Percentiles rank a stretch among this genome's conserved stretches.
These are phyloP conservation scores for Nitzschia sp. DNA, from an alignment of 108 stramenopile species.

Conservation along the genomic window DNA sequence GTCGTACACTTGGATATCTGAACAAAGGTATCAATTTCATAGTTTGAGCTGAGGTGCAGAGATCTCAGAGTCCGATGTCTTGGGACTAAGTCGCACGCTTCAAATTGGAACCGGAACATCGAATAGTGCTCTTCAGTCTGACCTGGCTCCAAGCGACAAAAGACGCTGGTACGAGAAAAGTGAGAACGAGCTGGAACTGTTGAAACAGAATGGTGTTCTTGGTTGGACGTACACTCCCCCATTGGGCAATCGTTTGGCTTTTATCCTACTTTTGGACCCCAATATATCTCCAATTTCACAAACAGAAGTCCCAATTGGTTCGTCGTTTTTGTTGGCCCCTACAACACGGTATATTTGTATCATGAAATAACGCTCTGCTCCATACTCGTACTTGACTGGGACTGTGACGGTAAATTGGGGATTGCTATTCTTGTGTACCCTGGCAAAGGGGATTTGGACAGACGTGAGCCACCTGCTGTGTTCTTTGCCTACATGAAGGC, in stretches of 20 bases:
- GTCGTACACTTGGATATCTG: constrained; percentile 29
- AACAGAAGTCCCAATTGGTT: constrained; percentile 39
- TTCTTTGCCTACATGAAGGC: not conserved
- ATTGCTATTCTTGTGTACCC: constrained; percentile 18
- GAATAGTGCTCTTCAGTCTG: not conserved
- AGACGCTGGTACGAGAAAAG: constrained; percentile 11
- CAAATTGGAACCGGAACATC: constrained; percentile 32
- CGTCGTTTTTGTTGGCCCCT: not conserved
- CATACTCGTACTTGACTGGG: constrained; percentile 53
- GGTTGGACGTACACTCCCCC: constrained; percentile 31
- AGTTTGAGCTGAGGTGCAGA: not conserved
- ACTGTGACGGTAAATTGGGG: constrained; percentile 58
- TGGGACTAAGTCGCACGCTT: constrained; percentile 7
- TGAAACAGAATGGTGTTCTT: not conserved
- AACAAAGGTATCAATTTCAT: constrained; percentile 26
- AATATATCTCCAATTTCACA: constrained; percentile 72
- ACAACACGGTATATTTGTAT: constrained; percentile 27
- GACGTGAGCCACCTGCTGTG: not conserved
- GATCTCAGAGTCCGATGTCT: not conserved
- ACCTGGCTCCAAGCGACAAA: constrained; percentile 35
- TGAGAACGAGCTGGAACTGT: not conserved
- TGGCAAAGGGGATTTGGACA: not conserved
- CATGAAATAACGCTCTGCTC: constrained; percentile 45
- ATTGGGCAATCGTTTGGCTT: constrained; percentile 55
- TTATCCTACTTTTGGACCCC: constrained; percentile 43